Base-by-base conservation (phyloP, 2,329 filamentous ascomycete species). In the Nemania abortiva region DNA sequence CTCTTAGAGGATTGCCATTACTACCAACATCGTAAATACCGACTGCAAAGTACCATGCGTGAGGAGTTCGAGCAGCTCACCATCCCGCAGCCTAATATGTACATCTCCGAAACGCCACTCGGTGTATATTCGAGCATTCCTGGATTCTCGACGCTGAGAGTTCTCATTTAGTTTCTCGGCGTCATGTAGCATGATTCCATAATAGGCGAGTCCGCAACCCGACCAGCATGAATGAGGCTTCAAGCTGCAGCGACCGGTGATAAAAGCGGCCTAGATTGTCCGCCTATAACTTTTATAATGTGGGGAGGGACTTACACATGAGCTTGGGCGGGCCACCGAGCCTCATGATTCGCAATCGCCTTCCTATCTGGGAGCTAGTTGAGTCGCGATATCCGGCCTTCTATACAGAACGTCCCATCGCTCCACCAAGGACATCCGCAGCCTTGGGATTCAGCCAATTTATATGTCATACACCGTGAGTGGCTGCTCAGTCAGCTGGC, bases 291-390 rank as follows among this genome's bases (percentile, higher is more conserved):
- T 31, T 20, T 13, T 24, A 29, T 50, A 24, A 27, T 10, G n/a
- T 24, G n/a, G 47, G 13, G n/a, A 54, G n/a, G 42, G 20, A 57
- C 22, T 61, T 47, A 37, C 13, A 15, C 31, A n/a, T 45, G 20
- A 18, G n/a, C n/a, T 9, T 20, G 5, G 45, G 61, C 37, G 56
- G 29, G 47, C 45, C 31, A 42, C n/a, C 31, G 59, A 70, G 58
- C 67, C 63, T 67, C 57, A 65, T 27, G 29, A 27, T 34, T 42
- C 50, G 55, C 24, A 37, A 63, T 63, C 47, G 52, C 64, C 70
- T 67, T 71, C 67, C 70, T 63, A 67, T 63, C 49, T 59, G 42
- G 62, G 66, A 64, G 27, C 54, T 61, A 63, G 63, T 50, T 27
- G 24, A 39, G 59, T 53, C 49, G 31, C 49, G 56, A 56, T 27